Evolutionary conservation across 306 rosid species (phyloP), one percentile per base, ranked within the genome.

Genomic region (Castanopsis chinensis): DNA sequence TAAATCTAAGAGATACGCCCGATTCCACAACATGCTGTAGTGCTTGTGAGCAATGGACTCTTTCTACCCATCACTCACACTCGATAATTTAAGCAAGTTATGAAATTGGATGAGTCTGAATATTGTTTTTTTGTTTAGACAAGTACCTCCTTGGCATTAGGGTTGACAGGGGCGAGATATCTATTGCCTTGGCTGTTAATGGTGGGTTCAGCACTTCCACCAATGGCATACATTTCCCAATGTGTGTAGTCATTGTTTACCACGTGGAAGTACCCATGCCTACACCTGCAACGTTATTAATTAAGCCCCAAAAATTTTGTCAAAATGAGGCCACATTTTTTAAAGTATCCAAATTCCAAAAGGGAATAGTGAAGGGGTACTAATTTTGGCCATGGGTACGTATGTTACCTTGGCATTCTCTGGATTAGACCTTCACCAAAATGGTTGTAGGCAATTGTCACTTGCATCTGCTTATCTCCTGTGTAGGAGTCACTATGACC

Each of bases 201-300:
- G 56, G 99, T 95, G 76, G 99, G 99, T 30, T 91, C 41, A 74
- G 99, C 99, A 71, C 99, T 95, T 70, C 99, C 99, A 70, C 99
- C 99, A 55, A 95, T 95, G 76, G 99, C 99, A 79, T 95, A 95
- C 99, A 95, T 95, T 77, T 78, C 94, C 99, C 99, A 93, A 43
- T 95, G 99, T 59, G 98, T 95, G 67, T 95, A 95, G 88, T 95
- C 99, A 72, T 95, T 95, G 87, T 95, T 95, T 69, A 95, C 99
- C 81, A 95, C 99, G 68, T 95, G 99, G 88, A 95, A 93, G 82
- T 95, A 93, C 18, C 99, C 99, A 81, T 95, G 99, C 55, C 99
- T 88, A 84, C 99, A 95, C 81, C 99, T 95, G 94, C 85, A 89
- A 79, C 72, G 13, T 76, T 73, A 19, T 78, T 75, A 51, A 69